Base-by-base conservation (phyloP, 2,329 filamentous ascomycete genomes). In the Botrytis fabae region DNA sequence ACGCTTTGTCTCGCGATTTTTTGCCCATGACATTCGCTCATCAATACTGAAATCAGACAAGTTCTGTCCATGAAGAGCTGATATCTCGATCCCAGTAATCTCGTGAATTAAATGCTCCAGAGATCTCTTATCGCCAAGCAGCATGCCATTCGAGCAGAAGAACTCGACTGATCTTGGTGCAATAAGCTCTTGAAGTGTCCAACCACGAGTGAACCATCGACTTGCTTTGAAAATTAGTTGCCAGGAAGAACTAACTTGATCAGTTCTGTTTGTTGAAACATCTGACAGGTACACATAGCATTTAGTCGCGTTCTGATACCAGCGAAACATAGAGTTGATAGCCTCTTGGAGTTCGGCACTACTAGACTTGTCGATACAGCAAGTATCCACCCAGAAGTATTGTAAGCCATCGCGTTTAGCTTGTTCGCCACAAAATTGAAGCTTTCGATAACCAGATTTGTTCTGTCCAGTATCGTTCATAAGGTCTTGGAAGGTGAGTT, bases 1-100 rank as follows among this genome's bases (percentile, higher is more conserved):
- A 4, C 81, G 75, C 0, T 79, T 81, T 0, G 83, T 84, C 2
- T 78, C n/a, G 0, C 84, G 79, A 14, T 78, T 72, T 2, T 80
- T 76, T 4, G 83, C 83, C 84, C 83, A 78, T 46, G 70, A 75
- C 69, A 76, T 72, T 72, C 73, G 51, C 38, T 76, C 25, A 80
- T 81, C 25, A 80, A 81, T 2, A 81, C 82, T 71, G 32, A 76
- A 75, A 20, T 6, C n/a, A 57, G 72, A 73, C 46, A 74, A 16
- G 57, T 35, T 3, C 42, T 18, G 28, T 70, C 75, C 74, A 71
- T 38, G 72, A 62, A 77, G 71, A 54, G 75, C 74, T 6, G 10
- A 10, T 2, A 57, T 35, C 4, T 72, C 32, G 59, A 77, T 75
- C 8, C 65, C 66, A 5, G 76, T 77, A 40, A 76, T 75, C 32